A percentile compares a stretch with the other conserved stretches of the same genome.
Evolutionary conservation across 768 basidiomycete species (phyloP).

Genomic region (Mycena floridula): DNA sequence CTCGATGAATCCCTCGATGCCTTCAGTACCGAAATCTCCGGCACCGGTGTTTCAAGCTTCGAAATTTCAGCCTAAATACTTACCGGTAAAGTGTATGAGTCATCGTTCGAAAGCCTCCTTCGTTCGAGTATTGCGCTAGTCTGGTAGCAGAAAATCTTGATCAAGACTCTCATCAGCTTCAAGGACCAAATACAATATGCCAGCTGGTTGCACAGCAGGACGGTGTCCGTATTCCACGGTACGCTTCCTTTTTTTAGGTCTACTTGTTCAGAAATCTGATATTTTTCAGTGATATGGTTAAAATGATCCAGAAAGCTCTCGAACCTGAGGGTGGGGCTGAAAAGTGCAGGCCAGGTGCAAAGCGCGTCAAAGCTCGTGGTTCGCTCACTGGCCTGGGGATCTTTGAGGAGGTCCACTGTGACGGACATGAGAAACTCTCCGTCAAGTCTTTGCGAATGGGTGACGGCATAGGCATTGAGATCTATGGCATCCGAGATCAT

Average conservation of each 20-base stretch:
- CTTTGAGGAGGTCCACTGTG: conserved; percentile 16
- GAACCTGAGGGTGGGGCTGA: not conserved
- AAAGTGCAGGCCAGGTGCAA: not conserved
- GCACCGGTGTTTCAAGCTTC: too few species aligned
- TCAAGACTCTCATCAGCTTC: not conserved
- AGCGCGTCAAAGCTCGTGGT: not conserved
- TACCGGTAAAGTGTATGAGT: too few species aligned
- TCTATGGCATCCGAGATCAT: conserved; percentile 24
- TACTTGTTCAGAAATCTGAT: not conserved
- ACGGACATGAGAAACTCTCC: conserved; percentile 25
- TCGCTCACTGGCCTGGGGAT: conserved; percentile 8
- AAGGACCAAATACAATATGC: not conserved
- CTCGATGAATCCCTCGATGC: too few species aligned
- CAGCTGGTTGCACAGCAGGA: not conserved
- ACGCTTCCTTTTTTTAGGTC: not conserved
- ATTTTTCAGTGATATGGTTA: not conserved
- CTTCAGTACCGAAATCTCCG: too few species aligned
- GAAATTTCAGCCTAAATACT: too few species aligned
- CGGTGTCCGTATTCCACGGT: not conserved
- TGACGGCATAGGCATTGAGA: conserved; percentile 15
- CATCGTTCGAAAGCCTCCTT: not conserved
- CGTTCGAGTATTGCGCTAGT: not conserved
- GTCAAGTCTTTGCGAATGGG: conserved; percentile 22
- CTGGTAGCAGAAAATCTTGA: not conserved
- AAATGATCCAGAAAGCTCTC: not conserved